Evolutionary conservation across 352 stramenopile species (phyloP).

Genomic region (Pythium aristosporum): DNA sequence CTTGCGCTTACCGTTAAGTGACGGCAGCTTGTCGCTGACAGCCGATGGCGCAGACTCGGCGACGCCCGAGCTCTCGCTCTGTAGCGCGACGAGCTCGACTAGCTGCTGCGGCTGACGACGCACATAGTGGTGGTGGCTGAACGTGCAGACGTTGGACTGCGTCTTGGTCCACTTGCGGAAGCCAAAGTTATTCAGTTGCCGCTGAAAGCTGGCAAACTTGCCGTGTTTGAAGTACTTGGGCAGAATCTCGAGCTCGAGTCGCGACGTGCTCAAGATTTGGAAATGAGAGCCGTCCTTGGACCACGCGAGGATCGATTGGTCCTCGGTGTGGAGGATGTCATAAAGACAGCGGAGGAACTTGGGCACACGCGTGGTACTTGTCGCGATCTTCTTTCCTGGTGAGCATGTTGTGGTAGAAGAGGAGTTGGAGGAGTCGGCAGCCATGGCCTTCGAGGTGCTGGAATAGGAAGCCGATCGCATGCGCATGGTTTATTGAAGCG

Average conservation of each 20-base stretch:
- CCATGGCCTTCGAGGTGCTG: slow-evolving; percentile 1
- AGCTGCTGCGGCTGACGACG: slow-evolving; percentile 60
- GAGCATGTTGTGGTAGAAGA: not conserved
- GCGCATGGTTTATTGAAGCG: slow-evolving; percentile 20
- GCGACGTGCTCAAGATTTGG: slow-evolving; percentile 63
- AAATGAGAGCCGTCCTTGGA: slow-evolving; percentile 65
- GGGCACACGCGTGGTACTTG: slow-evolving; percentile 44
- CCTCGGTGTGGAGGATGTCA: slow-evolving; percentile 72
- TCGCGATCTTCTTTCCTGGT: slow-evolving; percentile 18
- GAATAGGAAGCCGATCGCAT: slow-evolving; percentile 29
- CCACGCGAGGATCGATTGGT: slow-evolving; percentile 70
- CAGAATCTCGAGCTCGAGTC: slow-evolving; percentile 71
- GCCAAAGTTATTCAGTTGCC: slow-evolving; percentile 93
- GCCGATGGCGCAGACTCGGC: not conserved
- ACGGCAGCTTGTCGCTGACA: not conserved
- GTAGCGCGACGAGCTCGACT: slow-evolving; percentile 43
- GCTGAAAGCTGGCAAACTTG: slow-evolving; percentile 91
- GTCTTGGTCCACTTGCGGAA: slow-evolving; percentile 90
- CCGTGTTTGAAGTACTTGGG: slow-evolving; percentile 94
- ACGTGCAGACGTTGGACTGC: slow-evolving; percentile 75
- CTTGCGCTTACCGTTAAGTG: slow-evolving; percentile 24
- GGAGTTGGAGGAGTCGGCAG: not conserved
- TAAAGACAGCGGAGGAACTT: slow-evolving; percentile 83
- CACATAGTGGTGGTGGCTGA: slow-evolving; percentile 69
- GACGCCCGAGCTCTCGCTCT: slow-evolving; percentile 16